Percentiles rank a stretch among this genome's conserved stretches.
Conservation (phyloP, 2,329 filamentous ascomycete genomes). For the Calonectria multiphialidica region DNA sequence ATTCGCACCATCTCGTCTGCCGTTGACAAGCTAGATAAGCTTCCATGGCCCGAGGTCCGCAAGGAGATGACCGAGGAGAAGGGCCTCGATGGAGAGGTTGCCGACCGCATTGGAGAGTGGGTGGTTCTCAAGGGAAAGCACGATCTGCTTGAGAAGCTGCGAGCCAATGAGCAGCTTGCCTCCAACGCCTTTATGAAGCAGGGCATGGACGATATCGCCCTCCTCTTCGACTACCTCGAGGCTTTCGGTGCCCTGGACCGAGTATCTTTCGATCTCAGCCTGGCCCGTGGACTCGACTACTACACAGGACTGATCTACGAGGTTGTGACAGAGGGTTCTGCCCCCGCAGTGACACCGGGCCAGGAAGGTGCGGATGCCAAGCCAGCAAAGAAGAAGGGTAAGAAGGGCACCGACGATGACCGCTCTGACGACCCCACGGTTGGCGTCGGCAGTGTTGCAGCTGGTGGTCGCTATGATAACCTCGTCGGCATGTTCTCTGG, state of each 20-base stretch:
- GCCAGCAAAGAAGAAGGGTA: conserved; percentile 62
- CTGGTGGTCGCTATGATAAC: conserved; percentile 92
- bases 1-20: conserved; percentile 91
- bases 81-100: conserved; percentile 79
- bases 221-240: conserved; percentile 86
- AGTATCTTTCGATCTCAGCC: conserved; percentile 89
- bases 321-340: conserved; percentile 85
- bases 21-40: conserved; percentile 96
- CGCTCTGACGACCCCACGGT: conserved; percentile 83
- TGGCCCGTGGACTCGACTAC: conserved; percentile 93
- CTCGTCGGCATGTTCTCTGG: conserved; percentile 94
- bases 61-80: conserved; percentile 96
- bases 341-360: conserved; percentile 58
- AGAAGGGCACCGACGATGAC: conserved; percentile 70
- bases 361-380: conserved; percentile 51
- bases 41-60: conserved; percentile 89
- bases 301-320: conserved; percentile 94
- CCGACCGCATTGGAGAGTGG: conserved; percentile 89
- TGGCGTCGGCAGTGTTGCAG: conserved; percentile 88
- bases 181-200: conserved; percentile 82
- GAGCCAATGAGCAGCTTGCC: conserved; percentile 74
- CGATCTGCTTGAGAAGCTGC: conserved; percentile 79
- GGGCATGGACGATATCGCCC: conserved; percentile 83
- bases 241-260: conserved; percentile 78
- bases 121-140: conserved; percentile 82